Percentiles rank a stretch among this genome's conserved stretches.
These are phyloP conservation scores for Botrytis galanthina DNA, from an alignment of 2,329 filamentous ascomycete species.

Conservation along the genomic window DNA sequence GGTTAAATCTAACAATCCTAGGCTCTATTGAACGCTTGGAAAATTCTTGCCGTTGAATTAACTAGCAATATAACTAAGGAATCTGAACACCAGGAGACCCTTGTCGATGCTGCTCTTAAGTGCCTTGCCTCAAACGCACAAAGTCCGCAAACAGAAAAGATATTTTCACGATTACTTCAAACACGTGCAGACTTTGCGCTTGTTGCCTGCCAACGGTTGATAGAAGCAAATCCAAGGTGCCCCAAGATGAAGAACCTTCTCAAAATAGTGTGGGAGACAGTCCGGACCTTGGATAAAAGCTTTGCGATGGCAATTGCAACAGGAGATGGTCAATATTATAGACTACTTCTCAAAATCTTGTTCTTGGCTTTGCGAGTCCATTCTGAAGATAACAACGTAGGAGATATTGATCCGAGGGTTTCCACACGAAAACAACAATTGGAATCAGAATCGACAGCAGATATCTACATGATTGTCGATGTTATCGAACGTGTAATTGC, in stretches of 20 bases:
- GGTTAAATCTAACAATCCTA: slow-evolving; percentile 41
- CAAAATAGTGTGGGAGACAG: slow-evolving; percentile 57
- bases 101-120: slow-evolving; percentile 67
- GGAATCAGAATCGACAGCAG: slow-evolving; percentile 35
- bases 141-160: slow-evolving; percentile 68
- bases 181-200: slow-evolving; percentile 78
- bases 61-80: slow-evolving; percentile 51
- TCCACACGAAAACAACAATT: slow-evolving; percentile 26
- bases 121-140: slow-evolving; percentile 77
- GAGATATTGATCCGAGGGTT: slow-evolving; percentile 25
- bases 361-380: slow-evolving; percentile 77
- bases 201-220: slow-evolving; percentile 76
- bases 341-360: slow-evolving; percentile 77
- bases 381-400: slow-evolving; percentile 31
- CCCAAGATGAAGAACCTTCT: slow-evolving; percentile 55
- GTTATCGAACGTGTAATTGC: slow-evolving; percentile 77
- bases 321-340: slow-evolving; percentile 69
- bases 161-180: slow-evolving; percentile 78
- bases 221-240: slow-evolving; percentile 52
- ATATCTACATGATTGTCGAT: slow-evolving; percentile 54
- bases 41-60: slow-evolving; percentile 80
- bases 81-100: slow-evolving; percentile 30
- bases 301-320: slow-evolving; percentile 59
- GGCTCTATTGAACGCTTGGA: slow-evolving; percentile 86
- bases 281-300: slow-evolving; percentile 51